These are phyloP conservation scores for Cladorrhinum sp. DNA, from an alignment of 2,329 filamentous ascomycete genomes.

Conservation along the genomic window DNA sequence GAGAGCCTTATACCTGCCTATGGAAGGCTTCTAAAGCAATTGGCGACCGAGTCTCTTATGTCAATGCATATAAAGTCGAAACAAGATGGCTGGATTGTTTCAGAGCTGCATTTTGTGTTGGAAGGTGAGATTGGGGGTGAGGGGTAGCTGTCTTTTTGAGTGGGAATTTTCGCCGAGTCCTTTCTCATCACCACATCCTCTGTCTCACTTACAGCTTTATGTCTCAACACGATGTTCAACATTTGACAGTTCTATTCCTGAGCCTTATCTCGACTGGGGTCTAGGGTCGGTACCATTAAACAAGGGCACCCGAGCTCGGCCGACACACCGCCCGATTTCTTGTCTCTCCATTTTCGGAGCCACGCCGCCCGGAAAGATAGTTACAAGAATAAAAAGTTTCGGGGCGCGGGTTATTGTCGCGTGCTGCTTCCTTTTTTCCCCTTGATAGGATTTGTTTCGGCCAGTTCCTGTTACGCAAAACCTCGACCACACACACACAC, in stretches of 20 bases:
- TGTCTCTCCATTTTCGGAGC: conserved; percentile 22
- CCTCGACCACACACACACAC: background rate
- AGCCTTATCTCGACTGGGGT: background rate
- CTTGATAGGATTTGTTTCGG: background rate
- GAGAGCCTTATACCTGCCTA: too few species aligned
- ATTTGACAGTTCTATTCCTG: background rate
- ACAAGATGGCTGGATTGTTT: background rate
- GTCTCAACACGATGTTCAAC: background rate
- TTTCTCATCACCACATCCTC: background rate
- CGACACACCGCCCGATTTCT: conserved; percentile 11
- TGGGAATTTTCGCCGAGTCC: too few species aligned
- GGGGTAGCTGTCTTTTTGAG: background rate
- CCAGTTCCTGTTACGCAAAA: background rate
- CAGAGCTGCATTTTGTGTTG: background rate
- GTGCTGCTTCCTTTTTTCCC: background rate
- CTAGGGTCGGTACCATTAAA: background rate
- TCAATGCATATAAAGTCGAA: background rate
- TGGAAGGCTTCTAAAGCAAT: too few species aligned
- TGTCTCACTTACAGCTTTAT: background rate
- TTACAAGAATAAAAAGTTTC: background rate
- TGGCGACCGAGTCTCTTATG: too few species aligned
- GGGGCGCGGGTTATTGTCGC: background rate
- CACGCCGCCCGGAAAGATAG: conserved; percentile 3
- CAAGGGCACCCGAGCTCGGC: conserved; percentile 5
- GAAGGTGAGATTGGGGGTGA: background rate